Percentiles rank a stretch among this genome's conserved stretches.
These are phyloP conservation scores for Termitomyces sp. DNA, from an alignment of 768 basidiomycete genomes.

Conservation along the genomic window DNA sequence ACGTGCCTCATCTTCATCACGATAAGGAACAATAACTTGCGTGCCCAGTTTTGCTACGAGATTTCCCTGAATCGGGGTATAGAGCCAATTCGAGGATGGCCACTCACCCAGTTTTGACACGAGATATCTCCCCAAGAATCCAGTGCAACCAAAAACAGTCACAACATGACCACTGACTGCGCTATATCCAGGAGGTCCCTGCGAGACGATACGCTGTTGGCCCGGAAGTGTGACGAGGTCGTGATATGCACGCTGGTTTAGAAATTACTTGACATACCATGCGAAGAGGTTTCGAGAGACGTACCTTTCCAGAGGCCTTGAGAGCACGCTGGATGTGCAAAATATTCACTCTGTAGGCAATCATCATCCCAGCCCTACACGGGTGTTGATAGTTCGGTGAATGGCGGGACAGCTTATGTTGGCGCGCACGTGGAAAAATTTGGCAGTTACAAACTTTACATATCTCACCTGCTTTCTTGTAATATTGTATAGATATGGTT, in stretches of 20 bases:
- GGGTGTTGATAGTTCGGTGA: conserved; percentile 29
- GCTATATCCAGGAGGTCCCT: conserved; percentile 80
- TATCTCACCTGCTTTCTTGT: background rate
- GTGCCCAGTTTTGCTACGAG: conserved; percentile 79
- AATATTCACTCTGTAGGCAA: conserved; percentile 40
- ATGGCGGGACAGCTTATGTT: conserved; percentile 29
- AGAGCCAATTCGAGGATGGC: background rate
- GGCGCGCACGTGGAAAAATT: conserved; percentile 21
- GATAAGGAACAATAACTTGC: conserved; percentile 91
- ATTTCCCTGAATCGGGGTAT: conserved; percentile 4
- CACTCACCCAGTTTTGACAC: conserved; percentile 86
- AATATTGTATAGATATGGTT: conserved; percentile 38
- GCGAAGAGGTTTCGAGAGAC: background rate
- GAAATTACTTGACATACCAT: background rate
- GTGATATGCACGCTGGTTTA: conserved; percentile 61
- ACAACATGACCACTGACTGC: conserved; percentile 87
- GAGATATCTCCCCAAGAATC: conserved; percentile 91
- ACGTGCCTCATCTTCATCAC: conserved; percentile 90
- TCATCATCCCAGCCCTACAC: conserved; percentile 31
- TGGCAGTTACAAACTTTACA: conserved; percentile 15
- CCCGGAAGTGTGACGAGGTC: conserved; percentile 60
- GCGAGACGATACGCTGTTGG: conserved; percentile 62
- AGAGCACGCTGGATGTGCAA: conserved; percentile 50
- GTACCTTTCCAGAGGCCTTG: conserved; percentile 40
- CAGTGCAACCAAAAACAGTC: conserved; percentile 96